Percentiles rank a stretch among this genome's conserved stretches.
These are phyloP conservation scores for Penstemon eatonii DNA, from an alignment of 257 asterid species.

Conservation along the genomic window DNA sequence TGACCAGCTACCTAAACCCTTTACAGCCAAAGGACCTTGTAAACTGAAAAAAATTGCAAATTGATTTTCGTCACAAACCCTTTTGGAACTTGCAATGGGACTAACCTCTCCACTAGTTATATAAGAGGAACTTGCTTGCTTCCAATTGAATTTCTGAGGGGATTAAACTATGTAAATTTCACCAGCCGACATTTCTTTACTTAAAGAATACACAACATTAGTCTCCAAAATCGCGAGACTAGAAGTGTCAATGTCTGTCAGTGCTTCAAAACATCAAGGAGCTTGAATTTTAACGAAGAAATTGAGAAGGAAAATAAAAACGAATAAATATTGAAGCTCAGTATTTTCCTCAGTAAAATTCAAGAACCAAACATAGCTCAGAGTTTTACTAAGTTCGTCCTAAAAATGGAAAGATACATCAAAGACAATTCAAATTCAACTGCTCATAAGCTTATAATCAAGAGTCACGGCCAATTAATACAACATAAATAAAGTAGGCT, in stretches of 20 bases:
- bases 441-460: slow-evolving; percentile 7
- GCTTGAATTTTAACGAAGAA: not conserved
- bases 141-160: slow-evolving; percentile 30
- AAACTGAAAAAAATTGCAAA: slow-evolving; percentile 43
- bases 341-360: too few species aligned
- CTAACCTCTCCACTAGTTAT: slow-evolving; percentile 53
- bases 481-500: too few species aligned
- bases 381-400: too few species aligned
- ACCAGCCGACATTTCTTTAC: slow-evolving; percentile 53
- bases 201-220: slow-evolving; percentile 55
- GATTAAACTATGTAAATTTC: slow-evolving; percentile 58
- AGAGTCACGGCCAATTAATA: not conserved
- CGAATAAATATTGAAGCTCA: too few species aligned
- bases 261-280: slow-evolving; percentile 28
- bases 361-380: too few species aligned
- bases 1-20: slow-evolving; percentile 38
- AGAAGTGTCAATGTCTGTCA: slow-evolving; percentile 36
- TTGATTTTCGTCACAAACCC: slow-evolving; percentile 9
- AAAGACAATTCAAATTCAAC: slow-evolving; percentile 7
- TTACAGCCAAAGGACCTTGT: slow-evolving; percentile 56
- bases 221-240: slow-evolving; percentile 57
- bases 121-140: slow-evolving; percentile 40
- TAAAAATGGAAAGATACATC: slow-evolving; percentile 12
- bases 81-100: not conserved
- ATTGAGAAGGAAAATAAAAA: too few species aligned